phyloP scores from a whole-genome alignment of 768 basidiomycete genomes.

The Pisolithus sp. region DNA sequence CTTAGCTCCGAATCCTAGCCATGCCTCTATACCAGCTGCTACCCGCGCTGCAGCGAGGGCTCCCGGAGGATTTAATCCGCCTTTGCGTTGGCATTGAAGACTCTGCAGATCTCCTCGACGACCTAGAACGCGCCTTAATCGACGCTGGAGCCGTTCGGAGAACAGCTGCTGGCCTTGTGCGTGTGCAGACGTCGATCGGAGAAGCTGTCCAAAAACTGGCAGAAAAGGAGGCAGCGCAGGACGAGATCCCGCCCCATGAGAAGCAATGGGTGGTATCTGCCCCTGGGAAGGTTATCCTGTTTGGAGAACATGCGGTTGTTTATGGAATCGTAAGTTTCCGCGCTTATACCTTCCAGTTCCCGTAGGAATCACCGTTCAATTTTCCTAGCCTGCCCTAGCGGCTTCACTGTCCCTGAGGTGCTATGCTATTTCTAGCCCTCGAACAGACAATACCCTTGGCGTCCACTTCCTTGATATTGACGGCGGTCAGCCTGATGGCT shows the following conservation, averaged over 20 bases:
- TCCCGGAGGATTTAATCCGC: conserved; percentile 98
- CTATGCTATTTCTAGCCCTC: conserved; percentile 76
- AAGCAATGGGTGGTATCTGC: conserved; percentile 86
- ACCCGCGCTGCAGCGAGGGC: conserved; percentile 91
- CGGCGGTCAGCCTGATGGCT: conserved; percentile 30
- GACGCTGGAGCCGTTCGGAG: conserved; percentile 83
- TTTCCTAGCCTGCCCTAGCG: conserved; percentile 78
- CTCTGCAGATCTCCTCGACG: conserved; percentile 85
- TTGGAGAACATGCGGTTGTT: conserved; percentile 98
- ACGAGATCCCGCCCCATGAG: conserved; percentile 22
- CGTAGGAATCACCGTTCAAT: neutral
- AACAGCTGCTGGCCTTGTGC: conserved; percentile 35
- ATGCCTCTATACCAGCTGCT: conserved; percentile 95
- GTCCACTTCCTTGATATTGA: conserved; percentile 77
- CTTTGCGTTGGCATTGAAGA: conserved; percentile 99
- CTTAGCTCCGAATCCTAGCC: conserved; percentile 40
- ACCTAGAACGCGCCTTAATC: conserved; percentile 87
- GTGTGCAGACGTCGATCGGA: conserved; percentile 44
- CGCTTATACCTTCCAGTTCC: conserved; percentile 1
- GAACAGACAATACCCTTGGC: conserved; percentile 57
- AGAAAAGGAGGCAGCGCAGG: conserved; percentile 20
- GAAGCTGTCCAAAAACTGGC: conserved; percentile 68
- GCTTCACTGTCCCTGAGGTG: conserved; percentile 94
- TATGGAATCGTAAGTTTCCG: conserved; percentile 78
- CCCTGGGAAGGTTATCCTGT: conserved; percentile 96